Evolutionary conservation across 177 flowering plant genomes (phyloP).

Genomic region (Vitis hybrid): DNA sequence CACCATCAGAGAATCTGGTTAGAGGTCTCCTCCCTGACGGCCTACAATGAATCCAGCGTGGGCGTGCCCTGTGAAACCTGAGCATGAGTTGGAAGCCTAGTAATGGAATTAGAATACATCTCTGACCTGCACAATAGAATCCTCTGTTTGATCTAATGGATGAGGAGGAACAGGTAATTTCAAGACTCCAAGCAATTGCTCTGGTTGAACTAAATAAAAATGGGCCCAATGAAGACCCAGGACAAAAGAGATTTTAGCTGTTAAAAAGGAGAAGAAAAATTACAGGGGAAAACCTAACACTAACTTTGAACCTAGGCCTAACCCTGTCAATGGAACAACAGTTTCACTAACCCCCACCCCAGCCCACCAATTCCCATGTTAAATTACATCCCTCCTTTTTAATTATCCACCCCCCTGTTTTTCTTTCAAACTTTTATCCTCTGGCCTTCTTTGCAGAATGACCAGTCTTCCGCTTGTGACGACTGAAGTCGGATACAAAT

Average conservation of each 20-base stretch:
- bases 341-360: constrained; percentile 17
- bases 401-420: constrained; percentile 6
- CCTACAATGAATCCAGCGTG: too few species aligned
- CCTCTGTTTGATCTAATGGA: neutral
- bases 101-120: too few species aligned
- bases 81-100: too few species aligned
- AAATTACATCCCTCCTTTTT: constrained; percentile 17
- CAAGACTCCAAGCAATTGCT: constrained; percentile 24
- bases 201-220: constrained; percentile 24
- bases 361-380: constrained; percentile 5
- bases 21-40: too few species aligned
- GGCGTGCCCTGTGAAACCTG: too few species aligned
- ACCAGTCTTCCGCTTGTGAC: constrained; percentile 98
- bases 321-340: constrained; percentile 27
- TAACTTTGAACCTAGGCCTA: constrained; percentile 24
- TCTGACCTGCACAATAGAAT: too few species aligned
- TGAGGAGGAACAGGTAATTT: neutral
- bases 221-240: constrained; percentile 36
- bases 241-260: constrained; percentile 25
- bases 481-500: constrained; percentile 62
- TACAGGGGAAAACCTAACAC: constrained; percentile 28
- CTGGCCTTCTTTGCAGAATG: constrained; percentile 59
- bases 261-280: constrained; percentile 22
- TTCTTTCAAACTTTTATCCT: constrained; percentile 4
- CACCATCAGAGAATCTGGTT: too few species aligned